These are phyloP conservation scores for Pneumocystis murina DNA, from an alignment of 1,139 yeast genomes.

Conservation along the genomic window DNA sequence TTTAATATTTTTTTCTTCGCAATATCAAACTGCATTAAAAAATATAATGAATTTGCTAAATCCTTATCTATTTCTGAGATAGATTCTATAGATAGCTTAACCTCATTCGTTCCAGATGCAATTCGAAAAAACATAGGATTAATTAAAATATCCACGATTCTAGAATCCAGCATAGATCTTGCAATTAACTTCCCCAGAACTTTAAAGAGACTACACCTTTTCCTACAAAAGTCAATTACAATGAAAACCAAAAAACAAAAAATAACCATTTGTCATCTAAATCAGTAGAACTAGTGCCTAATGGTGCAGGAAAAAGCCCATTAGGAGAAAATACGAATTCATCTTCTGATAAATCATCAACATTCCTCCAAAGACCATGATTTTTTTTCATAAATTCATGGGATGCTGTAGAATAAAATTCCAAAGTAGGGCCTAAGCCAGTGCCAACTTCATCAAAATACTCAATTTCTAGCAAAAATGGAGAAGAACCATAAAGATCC, in stretches of 20 bases:
- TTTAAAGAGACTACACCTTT: conserved; percentile 40
- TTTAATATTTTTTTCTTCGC: conserved; percentile 21
- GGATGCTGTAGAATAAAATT: conserved; percentile 74
- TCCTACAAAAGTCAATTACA: conserved; percentile 17
- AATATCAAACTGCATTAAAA: conserved; percentile 32
- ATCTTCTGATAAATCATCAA: conserved; percentile 22
- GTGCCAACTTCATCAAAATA: conserved; percentile 90
- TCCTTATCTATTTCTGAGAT: conserved; percentile 43
- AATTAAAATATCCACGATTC: conserved; percentile 72
- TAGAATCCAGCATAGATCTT: conserved; percentile 68
- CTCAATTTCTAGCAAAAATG: conserved; percentile 75
- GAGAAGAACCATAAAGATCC: conserved; percentile 60
- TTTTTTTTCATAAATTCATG: conserved; percentile 48
- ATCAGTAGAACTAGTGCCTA: conserved; percentile 25
- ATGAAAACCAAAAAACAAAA: background rate
- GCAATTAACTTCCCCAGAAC: conserved; percentile 75
- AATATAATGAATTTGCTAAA: conserved; percentile 46
- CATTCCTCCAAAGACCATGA: conserved; percentile 56
- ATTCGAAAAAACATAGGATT: conserved; percentile 47
- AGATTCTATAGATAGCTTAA: conserved; percentile 28
- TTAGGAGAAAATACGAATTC: conserved; percentile 31
- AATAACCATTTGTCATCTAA: conserved; percentile 25
- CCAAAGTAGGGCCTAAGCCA: conserved; percentile 90
- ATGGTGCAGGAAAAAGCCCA: conserved; percentile 67
- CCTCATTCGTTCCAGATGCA: conserved; percentile 13